Percentiles rank a stretch among this genome's conserved stretches.
Evolutionary conservation across 345 rosid genomes (phyloP).

Genomic region (Jatropha curcas): DNA sequence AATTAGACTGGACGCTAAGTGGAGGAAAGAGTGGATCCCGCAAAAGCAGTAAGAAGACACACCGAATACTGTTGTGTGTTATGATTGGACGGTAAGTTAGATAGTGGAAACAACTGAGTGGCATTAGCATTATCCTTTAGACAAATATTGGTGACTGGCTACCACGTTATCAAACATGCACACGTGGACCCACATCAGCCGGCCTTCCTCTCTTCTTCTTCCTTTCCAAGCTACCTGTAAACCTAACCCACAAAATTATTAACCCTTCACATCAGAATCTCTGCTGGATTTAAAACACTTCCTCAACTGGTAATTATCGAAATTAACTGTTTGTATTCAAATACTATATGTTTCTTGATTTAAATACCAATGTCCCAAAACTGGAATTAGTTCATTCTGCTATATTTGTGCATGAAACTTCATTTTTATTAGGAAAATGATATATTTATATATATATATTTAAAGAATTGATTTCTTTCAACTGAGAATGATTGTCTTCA

Average conservation of each 20-base stretch:
- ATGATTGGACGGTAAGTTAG: conserved; percentile 1
- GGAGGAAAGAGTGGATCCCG: not conserved
- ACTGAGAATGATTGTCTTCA: too few relatives aligned
- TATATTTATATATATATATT: too few relatives aligned
- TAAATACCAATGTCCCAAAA: too few relatives aligned
- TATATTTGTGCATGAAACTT: too few relatives aligned
- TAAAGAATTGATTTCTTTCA: too few relatives aligned
- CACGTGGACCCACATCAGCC: not conserved
- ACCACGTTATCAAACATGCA: conserved; percentile 5
- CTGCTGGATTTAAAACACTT: not conserved
- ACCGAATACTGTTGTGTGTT: too few relatives aligned
- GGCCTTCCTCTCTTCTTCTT: not conserved
- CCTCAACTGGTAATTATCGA: not conserved
- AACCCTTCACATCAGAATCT: too few relatives aligned
- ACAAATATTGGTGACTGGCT: conserved; percentile 17
- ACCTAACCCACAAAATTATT: not conserved
- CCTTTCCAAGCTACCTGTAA: not conserved
- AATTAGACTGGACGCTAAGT: too few relatives aligned
- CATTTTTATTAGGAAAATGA: too few relatives aligned
- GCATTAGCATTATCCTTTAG: not conserved
- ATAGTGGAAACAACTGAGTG: conserved; percentile 2
- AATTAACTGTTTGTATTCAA: too few relatives aligned
- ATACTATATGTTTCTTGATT: too few relatives aligned
- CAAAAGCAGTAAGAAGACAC: not conserved
- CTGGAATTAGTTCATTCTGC: too few relatives aligned